Conservation (phyloP, 73 alveolate genomes). For the Uronychia setigera region DNA sequence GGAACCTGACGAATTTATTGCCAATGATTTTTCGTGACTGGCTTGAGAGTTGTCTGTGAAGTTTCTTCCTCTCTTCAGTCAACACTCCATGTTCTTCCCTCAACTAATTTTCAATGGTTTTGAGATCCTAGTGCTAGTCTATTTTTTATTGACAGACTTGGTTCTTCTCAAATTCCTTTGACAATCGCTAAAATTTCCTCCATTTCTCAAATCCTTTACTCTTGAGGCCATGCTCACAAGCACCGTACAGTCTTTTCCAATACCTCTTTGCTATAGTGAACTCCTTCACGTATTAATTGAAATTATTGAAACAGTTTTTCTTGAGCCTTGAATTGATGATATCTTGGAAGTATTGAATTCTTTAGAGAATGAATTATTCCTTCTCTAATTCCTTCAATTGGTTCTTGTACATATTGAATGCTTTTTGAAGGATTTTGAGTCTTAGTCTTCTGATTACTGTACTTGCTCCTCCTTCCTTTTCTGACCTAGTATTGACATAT, state of each 20-base stretch:
- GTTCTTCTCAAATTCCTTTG: neutral
- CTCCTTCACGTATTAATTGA: neutral
- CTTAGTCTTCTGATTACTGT: neutral
- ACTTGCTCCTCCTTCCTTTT: neutral
- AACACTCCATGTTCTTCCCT: neutral
- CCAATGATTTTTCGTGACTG: neutral
- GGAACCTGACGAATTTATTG: neutral
- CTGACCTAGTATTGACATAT: neutral
- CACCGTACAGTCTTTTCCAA: neutral
- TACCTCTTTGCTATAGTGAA: neutral
- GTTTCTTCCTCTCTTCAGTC: neutral
- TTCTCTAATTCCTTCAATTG: neutral
- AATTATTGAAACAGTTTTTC: neutral
- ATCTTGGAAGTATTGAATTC: neutral
- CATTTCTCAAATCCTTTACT: slow-evolving; percentile 1
- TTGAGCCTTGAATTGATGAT: neutral
- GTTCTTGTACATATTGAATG: neutral
- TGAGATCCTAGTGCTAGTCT: neutral
- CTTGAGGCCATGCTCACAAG: neutral
- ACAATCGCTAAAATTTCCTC: neutral
- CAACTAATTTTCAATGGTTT: neutral
- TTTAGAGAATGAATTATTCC: neutral
- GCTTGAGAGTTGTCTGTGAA: neutral
- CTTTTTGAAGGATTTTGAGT: neutral
- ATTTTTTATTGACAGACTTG: neutral